Conservation (phyloP, 2,329 filamentous ascomycete genomes). For the Lasiodiplodia gonubiensis region DNA sequence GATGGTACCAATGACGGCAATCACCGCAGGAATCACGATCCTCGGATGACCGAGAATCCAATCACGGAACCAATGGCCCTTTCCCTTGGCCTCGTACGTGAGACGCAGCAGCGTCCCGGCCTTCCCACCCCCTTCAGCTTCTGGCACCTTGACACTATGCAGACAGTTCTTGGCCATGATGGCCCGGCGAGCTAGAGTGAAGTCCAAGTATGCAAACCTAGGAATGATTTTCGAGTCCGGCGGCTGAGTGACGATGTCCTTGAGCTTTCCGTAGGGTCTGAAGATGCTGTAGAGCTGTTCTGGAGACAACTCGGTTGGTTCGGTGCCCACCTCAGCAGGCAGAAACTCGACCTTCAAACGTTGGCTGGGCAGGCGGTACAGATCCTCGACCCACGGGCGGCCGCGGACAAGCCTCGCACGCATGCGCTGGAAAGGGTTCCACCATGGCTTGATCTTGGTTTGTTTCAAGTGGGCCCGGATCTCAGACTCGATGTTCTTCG, state of each 20-base stretch:
- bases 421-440: slow-evolving; percentile 77
- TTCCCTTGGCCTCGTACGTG: slow-evolving; percentile 80
- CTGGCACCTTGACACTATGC: slow-evolving; percentile 77
- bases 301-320: slow-evolving; percentile 79
- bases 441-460: slow-evolving; percentile 83
- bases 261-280: slow-evolving; percentile 86
- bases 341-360: slow-evolving; percentile 85
- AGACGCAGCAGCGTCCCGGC: slow-evolving; percentile 77
- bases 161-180: slow-evolving; percentile 92
- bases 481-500: slow-evolving; percentile 64
- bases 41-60: slow-evolving; percentile 87
- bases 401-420: slow-evolving; percentile 76
- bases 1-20: slow-evolving; percentile 78
- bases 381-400: slow-evolving; percentile 90
- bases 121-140: slow-evolving; percentile 74
- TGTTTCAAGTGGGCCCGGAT: slow-evolving; percentile 69
- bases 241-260: slow-evolving; percentile 81
- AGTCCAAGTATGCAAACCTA: slow-evolving; percentile 80
- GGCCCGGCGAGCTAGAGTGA: slow-evolving; percentile 72
- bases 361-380: slow-evolving; percentile 79
- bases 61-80: slow-evolving; percentile 79
- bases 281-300: slow-evolving; percentile 88
- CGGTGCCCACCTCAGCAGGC: slow-evolving; percentile 70
- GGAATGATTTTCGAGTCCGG: slow-evolving; percentile 86
- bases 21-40: slow-evolving; percentile 82